Base-by-base conservation (phyloP, 2,329 filamentous ascomycete genomes). In the Aspergillus sp. region DNA sequence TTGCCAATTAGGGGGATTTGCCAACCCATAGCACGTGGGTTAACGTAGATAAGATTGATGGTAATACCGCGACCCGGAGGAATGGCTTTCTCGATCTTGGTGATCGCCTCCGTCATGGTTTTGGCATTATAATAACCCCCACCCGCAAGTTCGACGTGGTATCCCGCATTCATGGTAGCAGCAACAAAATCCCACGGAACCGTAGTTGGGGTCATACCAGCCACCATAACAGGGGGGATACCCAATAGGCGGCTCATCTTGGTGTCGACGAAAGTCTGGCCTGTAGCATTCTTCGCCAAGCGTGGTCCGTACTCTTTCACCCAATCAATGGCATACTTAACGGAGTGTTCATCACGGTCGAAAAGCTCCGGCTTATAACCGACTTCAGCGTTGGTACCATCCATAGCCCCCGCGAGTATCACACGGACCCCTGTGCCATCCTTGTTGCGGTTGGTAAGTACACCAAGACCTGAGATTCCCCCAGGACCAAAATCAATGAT, bases 351-450 rank as follows among this genome's bases (percentile, higher is more conserved):
- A 72, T 99, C 95, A 57, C 95, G 89, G 73, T 99, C 93, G 68
- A 99, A 99, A 51, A 99, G 83, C 78, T 99, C 95, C 2, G 93
- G 89, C 83, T 99, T 99, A 82, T 97, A 99, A 55, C 95, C 95
- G 61, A 99, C 89, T 75, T 98, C 95, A 33, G 84, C 82, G 59
- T 96, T 89, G 19, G 92, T 92, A 51, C 93, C 93, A 68, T 93
- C 90, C 68, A 99, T 89, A n/a, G 91, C 85, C 62, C 96, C 95
- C 44, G 92, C 95, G 58, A 99, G 84, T 64, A 99, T 96, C 64
- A 99, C 93, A 60, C 93, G 91, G 37, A 99, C 95, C 69, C 95
- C 95, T 57, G 92, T 98, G 62, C 95, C 95, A 75, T 99, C 96
- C 82, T 99, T 99, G 84, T 98, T 99, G 68, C 95, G 91, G 82